A percentile compares a stretch with the other conserved stretches of the same genome.
Evolutionary conservation across 352 stramenopile genomes (phyloP).

Genomic region (Stramenopiles sp.): DNA sequence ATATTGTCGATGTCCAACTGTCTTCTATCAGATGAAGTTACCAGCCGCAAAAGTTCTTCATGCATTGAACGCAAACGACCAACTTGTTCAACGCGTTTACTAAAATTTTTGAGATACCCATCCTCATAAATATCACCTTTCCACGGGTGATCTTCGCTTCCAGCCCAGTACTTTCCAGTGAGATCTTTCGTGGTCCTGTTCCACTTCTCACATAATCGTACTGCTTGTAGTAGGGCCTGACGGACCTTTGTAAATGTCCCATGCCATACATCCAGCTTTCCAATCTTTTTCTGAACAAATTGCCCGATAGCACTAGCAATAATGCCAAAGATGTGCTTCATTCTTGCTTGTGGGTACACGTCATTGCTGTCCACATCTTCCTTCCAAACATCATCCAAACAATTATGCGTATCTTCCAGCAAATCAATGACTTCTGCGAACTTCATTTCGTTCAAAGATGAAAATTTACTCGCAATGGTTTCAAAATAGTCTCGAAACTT

Average conservation of each 20-base stretch:
- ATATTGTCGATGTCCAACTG: constrained; percentile 32
- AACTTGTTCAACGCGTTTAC: constrained; percentile 48
- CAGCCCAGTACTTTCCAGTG: background rate
- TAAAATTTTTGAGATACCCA: constrained; percentile 31
- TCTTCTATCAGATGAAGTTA: constrained; percentile 28
- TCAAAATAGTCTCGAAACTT: constrained; percentile 55
- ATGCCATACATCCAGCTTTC: constrained; percentile 39
- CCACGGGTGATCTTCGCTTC: constrained; percentile 38
- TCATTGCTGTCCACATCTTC: constrained; percentile 33
- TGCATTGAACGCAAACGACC: constrained; percentile 52
- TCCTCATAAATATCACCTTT: constrained; percentile 31
- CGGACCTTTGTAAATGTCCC: constrained; percentile 38
- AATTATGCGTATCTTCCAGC: constrained; percentile 53
- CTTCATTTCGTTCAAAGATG: constrained; percentile 34
- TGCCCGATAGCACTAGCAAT: constrained; percentile 47
- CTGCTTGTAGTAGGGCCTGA: constrained; percentile 35
- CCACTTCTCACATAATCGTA: constrained; percentile 60
- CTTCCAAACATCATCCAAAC: constrained; percentile 61
- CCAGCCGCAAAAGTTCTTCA: constrained; percentile 52
- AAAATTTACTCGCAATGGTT: constrained; percentile 50
- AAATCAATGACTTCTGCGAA: constrained; percentile 56
- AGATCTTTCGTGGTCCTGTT: constrained; percentile 29
- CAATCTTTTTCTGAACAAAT: constrained; percentile 24
- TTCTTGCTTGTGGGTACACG: constrained; percentile 54
- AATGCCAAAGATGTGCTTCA: constrained; percentile 60